Evolutionary conservation across 768 basidiomycete species (phyloP).

Genomic region (Lentinula sp.): DNA sequence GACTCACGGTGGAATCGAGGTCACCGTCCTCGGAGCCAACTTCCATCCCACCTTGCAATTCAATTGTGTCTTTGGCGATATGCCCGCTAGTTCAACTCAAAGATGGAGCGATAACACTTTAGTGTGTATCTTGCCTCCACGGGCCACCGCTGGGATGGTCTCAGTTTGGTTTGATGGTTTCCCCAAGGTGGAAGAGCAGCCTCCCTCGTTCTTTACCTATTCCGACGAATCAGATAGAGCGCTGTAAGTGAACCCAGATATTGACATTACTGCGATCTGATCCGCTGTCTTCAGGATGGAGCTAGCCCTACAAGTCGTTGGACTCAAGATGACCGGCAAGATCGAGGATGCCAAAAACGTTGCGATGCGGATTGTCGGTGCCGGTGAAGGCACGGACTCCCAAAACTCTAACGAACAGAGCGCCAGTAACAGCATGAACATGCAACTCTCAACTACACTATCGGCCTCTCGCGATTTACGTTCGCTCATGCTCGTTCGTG

Average conservation of each 20-base stretch:
- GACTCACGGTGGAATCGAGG: conserved; percentile 89
- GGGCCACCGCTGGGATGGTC: conserved; percentile 76
- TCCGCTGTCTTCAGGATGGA: conserved; percentile 65
- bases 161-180: conserved; percentile 85
- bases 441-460: conserved; percentile 34
- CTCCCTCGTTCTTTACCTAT: conserved; percentile 78
- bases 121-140: conserved; percentile 86
- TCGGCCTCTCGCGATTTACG: conserved; percentile 41
- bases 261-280: background rate
- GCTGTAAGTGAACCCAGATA: conserved; percentile 47
- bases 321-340: conserved; percentile 94
- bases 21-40: conserved; percentile 88
- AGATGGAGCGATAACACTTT: conserved; percentile 92
- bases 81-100: conserved; percentile 76
- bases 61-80: conserved; percentile 82
- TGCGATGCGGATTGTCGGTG: conserved; percentile 90
- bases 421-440: conserved; percentile 46
- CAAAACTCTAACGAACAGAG: conserved; percentile 23
- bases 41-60: conserved; percentile 73
- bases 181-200: conserved; percentile 50
- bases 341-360: conserved; percentile 91
- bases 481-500: conserved; percentile 49
- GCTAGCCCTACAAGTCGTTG: conserved; percentile 90
- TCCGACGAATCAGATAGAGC: conserved; percentile 86
- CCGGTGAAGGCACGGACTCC: conserved; percentile 40